Base-by-base conservation (phyloP, 1,139 yeast species). In the Taphrina sp. region DNA sequence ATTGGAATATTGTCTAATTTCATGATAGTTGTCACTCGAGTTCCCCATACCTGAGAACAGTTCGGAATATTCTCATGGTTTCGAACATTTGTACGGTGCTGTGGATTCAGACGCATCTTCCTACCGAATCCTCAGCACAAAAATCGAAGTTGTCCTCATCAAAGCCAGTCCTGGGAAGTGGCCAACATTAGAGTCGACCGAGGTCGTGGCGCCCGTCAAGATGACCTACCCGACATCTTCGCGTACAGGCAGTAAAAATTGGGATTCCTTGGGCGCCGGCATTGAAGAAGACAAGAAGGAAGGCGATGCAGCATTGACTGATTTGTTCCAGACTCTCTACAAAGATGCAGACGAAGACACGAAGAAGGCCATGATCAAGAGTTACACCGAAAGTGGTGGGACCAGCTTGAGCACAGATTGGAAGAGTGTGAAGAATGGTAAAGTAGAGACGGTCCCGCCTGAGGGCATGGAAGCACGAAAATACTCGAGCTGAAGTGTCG, bases 361-460 rank as follows among this genome's bases (percentile, higher is more conserved):
- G 0, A 76, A 76, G 63, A 76, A 95, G 58, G 99, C 99, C 1
- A 94, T 94, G 97, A 85, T 88, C 94, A 94, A 94, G 71, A 87
- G 96, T 54, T 92, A 80, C 65, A 76, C 81, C n/a, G 96, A 94
- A 70, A 86, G 95, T 63, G 85, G 86, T 62, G 99, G 99, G 17
- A 94, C 98, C 0, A 82, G 95, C 1, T 74, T 94, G 60, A 87
- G 95, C 51, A 94, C 98, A 4, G 85, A 87, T 67, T 94, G 99
- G 99, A 78, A 73, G n/a, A 95, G 88, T 60, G 97, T 95, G 1
- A 75, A 79, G 49, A 74, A 76, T 52, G 81, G 80, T 61, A 76
- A 70, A 33, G 86, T 84, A 56, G 88, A 85, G 63, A 78, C 85
- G 2, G 70, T 78, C 36, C 29, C 47, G 10, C 47, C 47, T n/a